Conservation (phyloP, 2,329 filamentous ascomycete species). For the Xylariales sp. region DNA sequence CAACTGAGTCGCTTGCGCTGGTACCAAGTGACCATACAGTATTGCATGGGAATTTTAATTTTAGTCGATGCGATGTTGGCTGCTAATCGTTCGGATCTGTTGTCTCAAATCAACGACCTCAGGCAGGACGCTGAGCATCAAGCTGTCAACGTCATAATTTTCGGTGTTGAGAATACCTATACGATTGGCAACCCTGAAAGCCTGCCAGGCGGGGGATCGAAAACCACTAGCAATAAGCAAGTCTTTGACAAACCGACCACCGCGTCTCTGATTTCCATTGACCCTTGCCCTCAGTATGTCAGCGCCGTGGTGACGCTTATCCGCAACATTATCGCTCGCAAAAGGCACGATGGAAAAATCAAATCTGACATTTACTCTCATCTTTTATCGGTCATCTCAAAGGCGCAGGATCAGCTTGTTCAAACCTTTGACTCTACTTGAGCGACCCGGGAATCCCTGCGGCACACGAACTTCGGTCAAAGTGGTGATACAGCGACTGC, state of each 20-base stretch:
- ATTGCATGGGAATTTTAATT: slow-evolving; percentile 4
- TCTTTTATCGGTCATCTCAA: not conserved
- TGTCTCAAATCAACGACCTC: slow-evolving; percentile 3
- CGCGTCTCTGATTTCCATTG: not conserved
- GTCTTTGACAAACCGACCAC: not conserved
- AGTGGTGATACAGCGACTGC: too few species aligned
- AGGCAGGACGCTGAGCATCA: slow-evolving; percentile 9
- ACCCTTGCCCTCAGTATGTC: not conserved
- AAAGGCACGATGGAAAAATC: not conserved
- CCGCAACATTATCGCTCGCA: not conserved
- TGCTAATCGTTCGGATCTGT: slow-evolving; percentile 2
- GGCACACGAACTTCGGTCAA: too few species aligned
- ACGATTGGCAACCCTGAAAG: not conserved
- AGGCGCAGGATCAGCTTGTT: not conserved
- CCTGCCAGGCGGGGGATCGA: not conserved
- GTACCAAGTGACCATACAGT: not conserved
- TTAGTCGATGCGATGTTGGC: slow-evolving; percentile 8
- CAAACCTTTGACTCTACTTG: too few species aligned
- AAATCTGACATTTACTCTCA: not conserved
- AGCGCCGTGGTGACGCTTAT: not conserved
- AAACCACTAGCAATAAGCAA: not conserved
- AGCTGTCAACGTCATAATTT: slow-evolving; percentile 9
- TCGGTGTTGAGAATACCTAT: slow-evolving; percentile 10
- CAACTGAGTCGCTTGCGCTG: not conserved
- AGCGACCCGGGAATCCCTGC: too few species aligned